Evolutionary conservation across 208 protist genomes (phyloP), one percentile per base, ranked within the genome.

Genomic region (Angomonas deanei): DNA sequence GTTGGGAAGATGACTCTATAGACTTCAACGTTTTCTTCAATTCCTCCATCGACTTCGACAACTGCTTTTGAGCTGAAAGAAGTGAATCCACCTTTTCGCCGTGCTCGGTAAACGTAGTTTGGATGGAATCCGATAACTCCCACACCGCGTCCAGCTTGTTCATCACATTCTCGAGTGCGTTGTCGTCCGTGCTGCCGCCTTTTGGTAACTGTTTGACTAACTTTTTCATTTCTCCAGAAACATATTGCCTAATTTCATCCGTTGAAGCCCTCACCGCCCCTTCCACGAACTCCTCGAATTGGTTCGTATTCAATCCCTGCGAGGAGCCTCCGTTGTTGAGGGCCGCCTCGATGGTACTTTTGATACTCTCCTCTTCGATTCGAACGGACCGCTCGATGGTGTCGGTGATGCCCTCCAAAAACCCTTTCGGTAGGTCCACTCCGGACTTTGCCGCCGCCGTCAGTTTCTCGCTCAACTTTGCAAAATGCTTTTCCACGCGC

Each of bases 351-450:
- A 91, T 31, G 1, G 77, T 47, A 27, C 52, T 64, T 28, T 54
- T 39, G 34, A 92, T 36, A n/a, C 64, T 60, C 56, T 85, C 80
- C 50, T 86, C 79, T 54, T 92, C 82, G 32, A 70, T 33, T 11
- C 59, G 64, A 19, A 76, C 68, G 3, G 80, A 68, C 52, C 75
- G 69, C 53, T 85, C 71, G 30, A 89, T 74, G 11, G 80, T 78
- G 34, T 71, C 67, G 38, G 78, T 61, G 21, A 88, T 57, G 36
- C 65, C 71, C n/a, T 15, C 21, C n/a, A 15, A 8, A 5, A 53
- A 5, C 8, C 19, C 23, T 28, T 53, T 17, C 8, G 47, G 21
- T 8, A 53, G 47, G n/a, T 6, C 47, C 47, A 26, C 5, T 28
- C 34, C 15, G 34, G 21, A 11, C 23, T 28, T 11, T 13, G n/a